Conservation (phyloP, 106 monocot genomes). For the Phalaenopsis aphrodite region DNA sequence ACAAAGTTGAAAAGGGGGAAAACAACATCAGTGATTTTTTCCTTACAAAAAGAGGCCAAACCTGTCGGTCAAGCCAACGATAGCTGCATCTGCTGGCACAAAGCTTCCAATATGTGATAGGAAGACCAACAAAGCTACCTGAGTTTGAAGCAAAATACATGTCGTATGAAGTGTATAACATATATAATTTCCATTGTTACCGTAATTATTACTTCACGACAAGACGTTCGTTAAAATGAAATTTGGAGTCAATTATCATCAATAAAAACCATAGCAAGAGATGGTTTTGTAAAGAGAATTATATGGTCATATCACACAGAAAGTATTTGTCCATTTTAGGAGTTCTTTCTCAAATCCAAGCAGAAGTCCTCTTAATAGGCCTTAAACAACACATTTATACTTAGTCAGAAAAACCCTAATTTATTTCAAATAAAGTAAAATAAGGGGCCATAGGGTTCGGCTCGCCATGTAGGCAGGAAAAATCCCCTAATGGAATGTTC, state of each 20-base stretch:
- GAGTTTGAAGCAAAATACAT: conserved; percentile 8
- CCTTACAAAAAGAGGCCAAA: conserved; percentile 9
- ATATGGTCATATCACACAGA: background rate
- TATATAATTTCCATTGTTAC: background rate
- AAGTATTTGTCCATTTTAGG: background rate
- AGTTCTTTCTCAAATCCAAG: background rate
- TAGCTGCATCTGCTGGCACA: conserved; percentile 93
- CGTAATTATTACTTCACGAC: background rate
- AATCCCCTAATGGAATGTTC: too few relatives aligned
- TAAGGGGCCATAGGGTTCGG: too few relatives aligned
- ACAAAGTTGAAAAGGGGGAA: background rate
- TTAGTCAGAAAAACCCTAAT: too few relatives aligned
- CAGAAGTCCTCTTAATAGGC: background rate
- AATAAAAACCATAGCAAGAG: background rate
- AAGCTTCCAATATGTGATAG: conserved; percentile 98
- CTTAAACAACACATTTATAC: background rate
- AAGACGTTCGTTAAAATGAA: background rate
- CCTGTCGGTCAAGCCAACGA: conserved; percentile 89
- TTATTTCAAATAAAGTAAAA: too few relatives aligned
- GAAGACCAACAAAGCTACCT: conserved; percentile 97
- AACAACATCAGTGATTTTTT: background rate
- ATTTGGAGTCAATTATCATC: background rate
- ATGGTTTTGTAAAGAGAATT: background rate
- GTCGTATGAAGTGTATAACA: background rate
- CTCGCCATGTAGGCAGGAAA: too few relatives aligned